Conservation (phyloP, 1,139 yeast species). For the Hyphopichia khmerensis region DNA sequence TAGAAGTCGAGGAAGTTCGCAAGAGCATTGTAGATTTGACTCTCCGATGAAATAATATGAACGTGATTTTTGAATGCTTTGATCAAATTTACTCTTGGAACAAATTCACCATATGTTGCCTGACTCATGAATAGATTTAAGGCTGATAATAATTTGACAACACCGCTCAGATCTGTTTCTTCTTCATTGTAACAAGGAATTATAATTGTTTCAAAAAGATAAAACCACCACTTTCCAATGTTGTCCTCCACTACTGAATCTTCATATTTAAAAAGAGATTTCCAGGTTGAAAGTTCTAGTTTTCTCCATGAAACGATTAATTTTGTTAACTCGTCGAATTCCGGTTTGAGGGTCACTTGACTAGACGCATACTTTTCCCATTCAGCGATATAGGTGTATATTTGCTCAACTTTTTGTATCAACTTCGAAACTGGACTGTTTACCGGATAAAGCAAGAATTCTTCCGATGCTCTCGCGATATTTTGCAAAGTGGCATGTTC, state of each 20-base stretch:
- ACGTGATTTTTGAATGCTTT: constrained; percentile 62
- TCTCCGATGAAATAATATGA: constrained; percentile 16
- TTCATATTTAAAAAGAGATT: constrained; percentile 68
- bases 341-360: constrained; percentile 61
- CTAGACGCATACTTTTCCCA: constrained; percentile 94
- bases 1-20: constrained; percentile 65
- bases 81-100: constrained; percentile 55
- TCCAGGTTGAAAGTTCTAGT: constrained; percentile 85
- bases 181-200: constrained; percentile 40
- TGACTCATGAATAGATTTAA: constrained; percentile 75
- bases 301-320: constrained; percentile 89
- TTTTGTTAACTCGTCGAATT: constrained; percentile 57
- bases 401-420: constrained; percentile 82
- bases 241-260: constrained; percentile 48
- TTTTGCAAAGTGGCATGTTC: constrained; percentile 89
- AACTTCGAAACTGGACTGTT: constrained; percentile 74
- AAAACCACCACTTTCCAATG: constrained; percentile 88
- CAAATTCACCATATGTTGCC: constrained; percentile 73
- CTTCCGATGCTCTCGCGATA: constrained; percentile 63
- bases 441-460: constrained; percentile 61
- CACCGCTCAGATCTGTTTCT: constrained; percentile 26
- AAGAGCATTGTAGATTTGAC: constrained; percentile 42
- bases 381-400: constrained; percentile 76
- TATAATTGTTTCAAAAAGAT: constrained; percentile 75
- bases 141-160: constrained; percentile 57